These are phyloP conservation scores for Brettanomyces anomalus DNA, from an alignment of 805 yeast species.

Conservation along the genomic window DNA sequence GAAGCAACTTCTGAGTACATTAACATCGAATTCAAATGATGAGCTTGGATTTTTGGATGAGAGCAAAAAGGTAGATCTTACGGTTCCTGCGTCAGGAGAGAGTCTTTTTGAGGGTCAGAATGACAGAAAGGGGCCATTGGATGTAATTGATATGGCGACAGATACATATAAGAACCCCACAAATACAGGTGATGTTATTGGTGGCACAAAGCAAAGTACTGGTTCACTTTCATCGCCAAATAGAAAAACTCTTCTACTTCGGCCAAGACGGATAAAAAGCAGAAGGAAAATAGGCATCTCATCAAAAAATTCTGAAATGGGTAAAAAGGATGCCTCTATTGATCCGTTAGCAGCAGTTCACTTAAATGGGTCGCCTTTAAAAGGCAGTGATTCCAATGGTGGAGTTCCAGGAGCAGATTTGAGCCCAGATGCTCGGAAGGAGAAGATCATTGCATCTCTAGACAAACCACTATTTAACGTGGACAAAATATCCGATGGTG, in stretches of 20 bases:
- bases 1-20: background rate
- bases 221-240: conserved; percentile 26
- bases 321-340: background rate
- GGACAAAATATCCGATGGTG: conserved; percentile 8
- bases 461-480: conserved; percentile 49
- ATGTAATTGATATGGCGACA: conserved; percentile 10
- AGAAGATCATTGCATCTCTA: conserved; percentile 17
- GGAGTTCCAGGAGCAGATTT: background rate
- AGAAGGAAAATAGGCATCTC: conserved; percentile 29
- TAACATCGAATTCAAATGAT: background rate
- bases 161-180: background rate
- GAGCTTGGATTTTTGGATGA: background rate
- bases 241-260: conserved; percentile 32
- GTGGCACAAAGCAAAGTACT: background rate
- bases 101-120: conserved; percentile 10
- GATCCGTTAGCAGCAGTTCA: background rate
- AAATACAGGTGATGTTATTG: background rate
- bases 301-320: background rate
- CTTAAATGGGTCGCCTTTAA: background rate
- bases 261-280: conserved; percentile 31
- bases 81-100: conserved; percentile 11
- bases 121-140: conserved; percentile 13
- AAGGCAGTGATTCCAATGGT: background rate
- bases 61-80: background rate
- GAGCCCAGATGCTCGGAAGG: conserved; percentile 19